phyloP scores from a whole-genome alignment of 2,329 filamentous ascomycete genomes.

The Thelonectria rubi region DNA sequence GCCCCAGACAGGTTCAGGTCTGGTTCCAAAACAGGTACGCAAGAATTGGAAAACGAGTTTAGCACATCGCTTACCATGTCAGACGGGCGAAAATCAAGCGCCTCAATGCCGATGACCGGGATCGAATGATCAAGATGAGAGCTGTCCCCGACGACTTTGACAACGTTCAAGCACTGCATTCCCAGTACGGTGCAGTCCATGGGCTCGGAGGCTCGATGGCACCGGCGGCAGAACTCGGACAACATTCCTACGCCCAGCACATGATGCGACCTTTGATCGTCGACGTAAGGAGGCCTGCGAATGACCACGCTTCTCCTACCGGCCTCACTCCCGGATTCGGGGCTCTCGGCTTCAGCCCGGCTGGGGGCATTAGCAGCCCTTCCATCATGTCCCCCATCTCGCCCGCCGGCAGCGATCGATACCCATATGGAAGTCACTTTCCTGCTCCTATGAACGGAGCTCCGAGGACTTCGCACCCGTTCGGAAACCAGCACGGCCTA shows the following conservation, averaged over 20 bases:
- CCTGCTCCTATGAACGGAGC: slow-evolving; percentile 57
- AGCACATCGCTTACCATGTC: slow-evolving; percentile 25
- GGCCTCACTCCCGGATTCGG: slow-evolving; percentile 74
- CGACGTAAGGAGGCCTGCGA: slow-evolving; percentile 71
- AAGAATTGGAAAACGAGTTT: neutral
- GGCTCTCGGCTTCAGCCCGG: slow-evolving; percentile 69
- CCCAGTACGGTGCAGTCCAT: slow-evolving; percentile 70
- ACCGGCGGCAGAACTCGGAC: slow-evolving; percentile 59
- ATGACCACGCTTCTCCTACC: slow-evolving; percentile 73
- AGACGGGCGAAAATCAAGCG: slow-evolving; percentile 78
- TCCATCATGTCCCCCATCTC: slow-evolving; percentile 68
- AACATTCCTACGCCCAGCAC: slow-evolving; percentile 63
- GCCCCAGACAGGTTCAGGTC: slow-evolving; percentile 92
- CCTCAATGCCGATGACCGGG: slow-evolving; percentile 73
- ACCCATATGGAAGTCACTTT: slow-evolving; percentile 60
- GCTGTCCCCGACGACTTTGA: slow-evolving; percentile 77
- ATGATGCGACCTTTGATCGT: slow-evolving; percentile 75
- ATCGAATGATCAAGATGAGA: slow-evolving; percentile 77
- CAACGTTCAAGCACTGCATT: slow-evolving; percentile 74
- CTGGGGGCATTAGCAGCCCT: slow-evolving; percentile 58
- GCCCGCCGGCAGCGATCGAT: slow-evolving; percentile 63
- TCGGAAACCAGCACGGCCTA: slow-evolving; percentile 59
- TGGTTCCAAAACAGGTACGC: slow-evolving; percentile 97
- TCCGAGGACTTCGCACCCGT: slow-evolving; percentile 62
- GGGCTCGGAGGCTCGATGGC: slow-evolving; percentile 58